These are phyloP conservation scores for Melastoma malabathricum DNA, from an alignment of 345 rosid species.

Conservation along the genomic window DNA sequence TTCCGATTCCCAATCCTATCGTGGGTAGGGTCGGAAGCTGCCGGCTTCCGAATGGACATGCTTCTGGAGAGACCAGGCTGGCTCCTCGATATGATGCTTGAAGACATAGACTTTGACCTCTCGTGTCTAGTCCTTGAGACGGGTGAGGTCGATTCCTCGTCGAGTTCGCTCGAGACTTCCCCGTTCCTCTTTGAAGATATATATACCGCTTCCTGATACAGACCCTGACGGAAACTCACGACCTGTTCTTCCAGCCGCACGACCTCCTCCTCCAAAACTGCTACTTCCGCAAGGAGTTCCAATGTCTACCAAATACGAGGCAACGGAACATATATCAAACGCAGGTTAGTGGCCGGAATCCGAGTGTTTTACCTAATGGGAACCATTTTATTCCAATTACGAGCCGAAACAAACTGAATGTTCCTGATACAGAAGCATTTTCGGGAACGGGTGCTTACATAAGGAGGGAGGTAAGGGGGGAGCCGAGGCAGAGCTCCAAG, in stretches of 20 bases:
- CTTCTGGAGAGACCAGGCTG: conserved; percentile 54
- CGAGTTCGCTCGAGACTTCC: conserved; percentile 29
- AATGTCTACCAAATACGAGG: conserved; percentile 38
- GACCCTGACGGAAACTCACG: conserved; percentile 73
- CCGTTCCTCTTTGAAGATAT: conserved; percentile 52
- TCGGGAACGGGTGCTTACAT: conserved; percentile 31
- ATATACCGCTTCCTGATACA: conserved; percentile 74
- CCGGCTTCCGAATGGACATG: conserved; percentile 49
- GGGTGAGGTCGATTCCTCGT: conserved; percentile 31
- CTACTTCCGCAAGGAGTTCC: conserved; percentile 97
- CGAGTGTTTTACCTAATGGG: too few relatives aligned
- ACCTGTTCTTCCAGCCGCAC: conserved; percentile 90
- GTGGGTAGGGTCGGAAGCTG: conserved; percentile 22
- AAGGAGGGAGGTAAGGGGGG: conserved; percentile 81
- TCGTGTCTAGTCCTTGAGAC: conserved; percentile 45
- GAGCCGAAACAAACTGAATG: background rate
- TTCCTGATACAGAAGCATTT: too few relatives aligned
- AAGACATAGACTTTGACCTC: conserved; percentile 65
- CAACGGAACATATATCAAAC: background rate
- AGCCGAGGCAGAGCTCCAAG: conserved; percentile 95
- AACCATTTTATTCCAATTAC: too few relatives aligned
- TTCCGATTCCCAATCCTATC: conserved; percentile 20
- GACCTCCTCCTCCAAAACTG: conserved; percentile 93
- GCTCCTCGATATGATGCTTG: conserved; percentile 21
- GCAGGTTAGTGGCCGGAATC: too few relatives aligned